Evolutionary conservation across 495 filamentous ascomycete species (phyloP), one percentile per base, ranked within the genome.

Genomic region (Hypoxylon lienhwacheense): DNA sequence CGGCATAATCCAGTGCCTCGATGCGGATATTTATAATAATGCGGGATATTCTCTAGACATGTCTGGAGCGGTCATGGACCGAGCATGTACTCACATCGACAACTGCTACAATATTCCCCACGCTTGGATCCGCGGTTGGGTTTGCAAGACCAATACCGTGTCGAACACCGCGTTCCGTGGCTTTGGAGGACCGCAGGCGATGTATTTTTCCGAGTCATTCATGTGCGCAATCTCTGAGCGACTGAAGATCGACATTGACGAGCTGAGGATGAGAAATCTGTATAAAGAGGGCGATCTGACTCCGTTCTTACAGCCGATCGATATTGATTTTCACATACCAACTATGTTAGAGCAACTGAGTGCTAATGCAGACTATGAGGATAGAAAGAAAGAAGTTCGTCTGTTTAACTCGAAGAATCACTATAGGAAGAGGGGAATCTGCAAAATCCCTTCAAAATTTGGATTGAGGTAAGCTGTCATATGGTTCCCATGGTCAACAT

Each of bases 91-190:
- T 2, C 89, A 95, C 59, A 83, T 86, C 43, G 89, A 93, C 57
- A 82, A 82, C 22, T 85, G 85, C 37, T 95, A 93, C 67, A 76
- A 79, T 6, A 87, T 92, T 49, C 86, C 87, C 0, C 89, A 89
- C 56, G 73, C 91, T 8, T 68, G 87, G 67, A 86, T 95, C n/a
- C 82, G 89, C n/a, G 89, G 89, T 6, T 77, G 84, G 26, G 63
- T 89, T 19, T 88, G 84, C 61, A 92, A 85, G 69, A 95, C 89
- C 2, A 93, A 63, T 90, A 95, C 89, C 0, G 86, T 91, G 22
- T 87, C 86, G 0, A 95, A 95, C 65, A 92, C 88, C 1, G 89
- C 89, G 0, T 95, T 95, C 77, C 85, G 89, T 50, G 89, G 89
- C 5, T 95, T 93, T 62, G 89, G 89, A 42, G 89, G 89, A 2